These are phyloP conservation scores for Rachicladosporium sp. DNA, from an alignment of 2,329 filamentous ascomycete genomes.

Conservation along the genomic window DNA sequence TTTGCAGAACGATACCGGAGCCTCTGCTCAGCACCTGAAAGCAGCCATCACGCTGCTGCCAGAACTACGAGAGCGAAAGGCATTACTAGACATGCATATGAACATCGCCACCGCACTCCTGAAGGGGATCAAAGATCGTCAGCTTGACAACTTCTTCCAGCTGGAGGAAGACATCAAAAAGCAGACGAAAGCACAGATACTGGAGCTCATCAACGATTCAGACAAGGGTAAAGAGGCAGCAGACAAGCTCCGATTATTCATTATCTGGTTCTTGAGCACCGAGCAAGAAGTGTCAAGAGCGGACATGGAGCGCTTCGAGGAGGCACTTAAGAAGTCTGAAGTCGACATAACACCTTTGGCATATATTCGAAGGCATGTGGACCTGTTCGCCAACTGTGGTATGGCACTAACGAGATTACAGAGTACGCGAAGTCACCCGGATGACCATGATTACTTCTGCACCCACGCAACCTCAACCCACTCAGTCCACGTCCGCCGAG, in stretches of 20 bases:
- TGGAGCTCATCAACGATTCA: conserved; percentile 71
- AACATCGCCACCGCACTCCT: conserved; percentile 75
- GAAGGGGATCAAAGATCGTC: conserved; percentile 82
- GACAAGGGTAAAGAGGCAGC: conserved; percentile 71
- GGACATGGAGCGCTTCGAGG: conserved; percentile 78
- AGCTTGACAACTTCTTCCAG: conserved; percentile 93
- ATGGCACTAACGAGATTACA: conserved; percentile 17
- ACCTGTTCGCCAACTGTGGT: too few species aligned
- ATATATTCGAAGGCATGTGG: conserved; percentile 68
- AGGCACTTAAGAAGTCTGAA: conserved; percentile 64
- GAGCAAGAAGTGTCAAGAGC: conserved; percentile 73
- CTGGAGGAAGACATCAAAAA: conserved; percentile 87
- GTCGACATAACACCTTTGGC: conserved; percentile 65
- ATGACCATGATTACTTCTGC: conserved; percentile 97
- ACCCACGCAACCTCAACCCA: conserved; percentile 43
- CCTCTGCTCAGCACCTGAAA: conserved; percentile 88
- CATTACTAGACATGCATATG: conserved; percentile 97
- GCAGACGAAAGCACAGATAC: conserved; percentile 75
- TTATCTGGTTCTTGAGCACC: conserved; percentile 93
- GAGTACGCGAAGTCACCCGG: conserved; percentile 84
- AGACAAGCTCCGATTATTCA: conserved; percentile 86
- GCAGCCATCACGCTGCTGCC: conserved; percentile 87
- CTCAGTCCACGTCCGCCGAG: conserved; percentile 54
- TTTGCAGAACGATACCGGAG: conserved; percentile 74
- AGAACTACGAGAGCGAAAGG: conserved; percentile 83